Conservation (phyloP, 768 basidiomycete genomes). For the Tricholoma sp. region DNA sequence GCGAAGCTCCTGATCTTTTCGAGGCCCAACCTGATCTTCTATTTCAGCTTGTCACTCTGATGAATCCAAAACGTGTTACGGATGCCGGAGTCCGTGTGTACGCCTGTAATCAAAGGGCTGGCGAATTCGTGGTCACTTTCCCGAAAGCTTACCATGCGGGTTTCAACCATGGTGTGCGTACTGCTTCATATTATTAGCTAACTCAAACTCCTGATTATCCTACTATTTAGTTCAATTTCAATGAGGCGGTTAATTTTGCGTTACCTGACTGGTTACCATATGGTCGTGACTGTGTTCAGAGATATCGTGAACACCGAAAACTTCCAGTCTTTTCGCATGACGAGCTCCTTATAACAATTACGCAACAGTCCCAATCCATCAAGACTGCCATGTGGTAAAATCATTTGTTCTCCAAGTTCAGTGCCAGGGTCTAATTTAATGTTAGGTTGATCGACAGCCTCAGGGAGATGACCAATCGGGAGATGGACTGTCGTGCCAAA, state of each 20-base stretch:
- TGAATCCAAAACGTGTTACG: slow-evolving; percentile 86
- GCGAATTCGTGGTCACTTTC: slow-evolving; percentile 97
- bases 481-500: slow-evolving; percentile 59
- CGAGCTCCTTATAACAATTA: slow-evolving; percentile 95
- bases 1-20: slow-evolving; percentile 95
- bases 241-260: slow-evolving; percentile 98
- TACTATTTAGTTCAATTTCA: slow-evolving; percentile 81
- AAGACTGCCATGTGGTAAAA: slow-evolving; percentile 89
- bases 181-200: neutral
- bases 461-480: slow-evolving; percentile 84
- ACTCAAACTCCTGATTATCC: slow-evolving; percentile 15
- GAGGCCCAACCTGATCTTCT: slow-evolving; percentile 96
- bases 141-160: slow-evolving; percentile 98
- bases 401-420: neutral
- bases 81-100: slow-evolving; percentile 89
- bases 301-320: slow-evolving; percentile 88
- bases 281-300: slow-evolving; percentile 82
- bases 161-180: slow-evolving; percentile 93
- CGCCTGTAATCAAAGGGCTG: slow-evolving; percentile 93
- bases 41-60: slow-evolving; percentile 95
- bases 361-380: slow-evolving; percentile 88
- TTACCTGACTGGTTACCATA: slow-evolving; percentile 90
- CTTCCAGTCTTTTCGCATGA: slow-evolving; percentile 98
- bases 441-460: slow-evolving; percentile 79
- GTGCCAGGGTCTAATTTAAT: slow-evolving; percentile 2